phyloP scores from a whole-genome alignment of 805 yeast genomes.

The Suhomyces sp. region DNA sequence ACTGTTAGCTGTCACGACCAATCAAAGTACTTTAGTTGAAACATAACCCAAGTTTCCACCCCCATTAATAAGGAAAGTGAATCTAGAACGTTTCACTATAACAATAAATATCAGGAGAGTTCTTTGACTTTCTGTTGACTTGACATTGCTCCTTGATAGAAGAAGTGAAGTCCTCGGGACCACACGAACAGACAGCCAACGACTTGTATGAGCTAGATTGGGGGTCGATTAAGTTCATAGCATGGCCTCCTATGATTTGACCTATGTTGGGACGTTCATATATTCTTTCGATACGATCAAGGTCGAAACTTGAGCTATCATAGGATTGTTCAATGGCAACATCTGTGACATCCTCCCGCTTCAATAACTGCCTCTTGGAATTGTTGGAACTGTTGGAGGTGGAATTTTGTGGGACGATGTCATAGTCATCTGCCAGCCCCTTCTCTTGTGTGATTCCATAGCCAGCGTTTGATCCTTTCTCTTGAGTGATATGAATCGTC shows the following conservation, averaged over 20 bases:
- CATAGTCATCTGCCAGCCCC: too few relatives aligned
- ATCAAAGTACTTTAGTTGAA: too few relatives aligned
- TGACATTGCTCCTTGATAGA: conserved; percentile 29
- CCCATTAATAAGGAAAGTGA: too few relatives aligned
- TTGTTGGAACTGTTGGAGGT: not conserved
- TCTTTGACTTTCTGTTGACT: conserved; percentile 21
- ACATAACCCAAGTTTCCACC: too few relatives aligned
- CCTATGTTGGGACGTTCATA: conserved; percentile 3
- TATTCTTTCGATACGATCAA: not conserved
- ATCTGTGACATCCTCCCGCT: not conserved
- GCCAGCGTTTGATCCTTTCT: too few relatives aligned
- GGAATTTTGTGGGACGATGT: not conserved
- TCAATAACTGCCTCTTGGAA: not conserved
- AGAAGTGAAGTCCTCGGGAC: conserved; percentile 34
- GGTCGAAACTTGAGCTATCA: not conserved
- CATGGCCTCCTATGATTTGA: not conserved
- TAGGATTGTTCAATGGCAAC: conserved; percentile 6
- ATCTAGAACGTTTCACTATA: conserved; percentile 35
- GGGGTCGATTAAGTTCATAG: too few relatives aligned
- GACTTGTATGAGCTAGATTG: too few relatives aligned
- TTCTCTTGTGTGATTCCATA: conserved; percentile 1
- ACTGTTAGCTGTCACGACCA: too few relatives aligned
- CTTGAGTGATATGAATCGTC: conserved; percentile 31
- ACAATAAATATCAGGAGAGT: conserved; percentile 43
- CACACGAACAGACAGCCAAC: conserved; percentile 43